A percentile compares a stretch with the other conserved stretches of the same genome.
These are phyloP conservation scores for Yarrowia bubula DNA, from an alignment of 805 yeast species.

Conservation along the genomic window DNA sequence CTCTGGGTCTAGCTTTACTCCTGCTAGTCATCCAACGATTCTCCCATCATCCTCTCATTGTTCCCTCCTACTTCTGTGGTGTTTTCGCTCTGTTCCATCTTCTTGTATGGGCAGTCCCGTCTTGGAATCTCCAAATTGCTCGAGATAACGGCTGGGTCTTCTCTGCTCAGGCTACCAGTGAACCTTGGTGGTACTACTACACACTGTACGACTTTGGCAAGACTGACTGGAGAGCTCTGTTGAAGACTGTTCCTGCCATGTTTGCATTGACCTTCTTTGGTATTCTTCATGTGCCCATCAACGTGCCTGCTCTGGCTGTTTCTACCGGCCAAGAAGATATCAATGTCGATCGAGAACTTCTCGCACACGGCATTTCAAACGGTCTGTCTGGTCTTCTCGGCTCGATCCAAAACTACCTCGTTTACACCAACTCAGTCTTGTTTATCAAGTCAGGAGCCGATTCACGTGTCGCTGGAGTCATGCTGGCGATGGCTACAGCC, in stretches of 20 bases:
- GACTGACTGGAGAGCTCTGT: constrained; percentile 73
- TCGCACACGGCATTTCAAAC: constrained; percentile 93
- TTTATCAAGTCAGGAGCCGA: constrained; percentile 96
- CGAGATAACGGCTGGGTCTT: constrained; percentile 86
- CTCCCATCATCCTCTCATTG: constrained; percentile 65
- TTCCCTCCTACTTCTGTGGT: constrained; percentile 75
- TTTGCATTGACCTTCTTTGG: constrained; percentile 94
- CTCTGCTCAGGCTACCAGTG: constrained; percentile 55
- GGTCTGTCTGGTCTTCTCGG: constrained; percentile 80
- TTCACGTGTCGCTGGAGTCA: constrained; percentile 80
- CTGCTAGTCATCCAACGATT: constrained; percentile 63
- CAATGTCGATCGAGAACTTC: constrained; percentile 88
- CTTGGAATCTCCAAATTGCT: constrained; percentile 58
- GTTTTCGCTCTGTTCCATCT: constrained; percentile 71
- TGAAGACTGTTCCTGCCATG: constrained; percentile 84
- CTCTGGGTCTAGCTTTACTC: constrained; percentile 59
- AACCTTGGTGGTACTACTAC: constrained; percentile 90
- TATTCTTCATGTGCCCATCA: constrained; percentile 92
- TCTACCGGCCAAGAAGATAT: constrained; percentile 74
- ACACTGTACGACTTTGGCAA: constrained; percentile 61
- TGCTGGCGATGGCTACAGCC: constrained; percentile 79
- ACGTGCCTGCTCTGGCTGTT: constrained; percentile 95
- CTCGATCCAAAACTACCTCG: constrained; percentile 89
- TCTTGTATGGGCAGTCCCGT: constrained; percentile 62
- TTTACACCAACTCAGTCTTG: constrained; percentile 87